Evolutionary conservation across 31 red algal genomes (phyloP).

Genomic region (Bonnemaisonia californica): DNA sequence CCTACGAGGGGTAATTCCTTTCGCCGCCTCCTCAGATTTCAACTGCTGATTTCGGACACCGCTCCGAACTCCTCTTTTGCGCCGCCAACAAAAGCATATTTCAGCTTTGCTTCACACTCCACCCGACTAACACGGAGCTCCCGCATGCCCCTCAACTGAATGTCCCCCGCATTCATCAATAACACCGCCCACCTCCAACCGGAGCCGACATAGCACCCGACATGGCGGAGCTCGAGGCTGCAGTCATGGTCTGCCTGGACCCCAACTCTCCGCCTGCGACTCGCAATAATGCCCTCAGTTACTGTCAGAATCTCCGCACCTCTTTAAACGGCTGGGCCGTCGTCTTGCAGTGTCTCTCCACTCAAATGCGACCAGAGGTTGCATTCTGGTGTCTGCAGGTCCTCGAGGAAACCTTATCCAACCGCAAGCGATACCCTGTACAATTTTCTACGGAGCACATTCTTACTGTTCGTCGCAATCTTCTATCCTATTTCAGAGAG

Average conservation of each 20-base stretch:
- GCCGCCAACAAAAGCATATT: too few species aligned
- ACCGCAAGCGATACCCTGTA: conserved; percentile 36
- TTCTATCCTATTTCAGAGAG: conserved; percentile 39
- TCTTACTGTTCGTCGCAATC: conserved; percentile 14
- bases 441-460: conserved; percentile 38
- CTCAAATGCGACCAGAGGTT: conserved; percentile 54
- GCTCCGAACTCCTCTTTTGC: too few species aligned
- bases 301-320: conserved; percentile 55
- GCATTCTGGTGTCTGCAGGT: conserved; percentile 87
- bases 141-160: background rate
- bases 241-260: conserved; percentile 68
- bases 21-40: too few species aligned
- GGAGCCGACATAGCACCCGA: background rate
- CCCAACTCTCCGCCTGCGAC: conserved; percentile 38
- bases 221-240: conserved; percentile 78
- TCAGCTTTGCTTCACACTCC: too few species aligned
- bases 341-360: conserved; percentile 61
- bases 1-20: too few species aligned
- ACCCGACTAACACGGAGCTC: background rate
- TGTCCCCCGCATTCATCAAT: background rate
- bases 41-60: too few species aligned
- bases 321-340: conserved; percentile 74
- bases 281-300: conserved; percentile 44
- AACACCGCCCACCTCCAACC: background rate
- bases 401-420: conserved; percentile 39